A percentile compares a stretch with the other conserved stretches of the same genome.
Conservation (phyloP, 805 yeast species). For the Ogataea parapolymorpha region DNA sequence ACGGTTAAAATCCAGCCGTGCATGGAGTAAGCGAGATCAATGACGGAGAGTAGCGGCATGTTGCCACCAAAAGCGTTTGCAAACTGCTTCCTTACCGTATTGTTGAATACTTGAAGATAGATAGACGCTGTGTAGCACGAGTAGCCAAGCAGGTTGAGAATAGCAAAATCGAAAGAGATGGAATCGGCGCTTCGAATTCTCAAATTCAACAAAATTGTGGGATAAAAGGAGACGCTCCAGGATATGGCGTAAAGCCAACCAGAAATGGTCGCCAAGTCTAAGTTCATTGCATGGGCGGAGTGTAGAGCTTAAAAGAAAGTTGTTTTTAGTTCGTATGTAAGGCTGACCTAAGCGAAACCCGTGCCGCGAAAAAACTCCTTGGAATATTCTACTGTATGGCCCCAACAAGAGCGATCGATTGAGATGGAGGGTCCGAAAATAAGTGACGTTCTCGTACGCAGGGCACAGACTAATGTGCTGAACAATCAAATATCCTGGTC, state of each 20-base stretch:
- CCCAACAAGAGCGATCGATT: not conserved
- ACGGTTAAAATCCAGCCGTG: slow-evolving; percentile 45
- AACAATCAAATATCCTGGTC: slow-evolving; percentile 61
- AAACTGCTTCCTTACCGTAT: slow-evolving; percentile 33
- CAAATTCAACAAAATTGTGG: slow-evolving; percentile 43
- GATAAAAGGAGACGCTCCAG: slow-evolving; percentile 49
- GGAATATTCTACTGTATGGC: not conserved
- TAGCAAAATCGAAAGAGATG: slow-evolving; percentile 45
- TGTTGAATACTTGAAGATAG: slow-evolving; percentile 38
- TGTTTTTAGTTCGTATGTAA: not conserved
- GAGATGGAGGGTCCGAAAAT: slow-evolving; percentile 7
- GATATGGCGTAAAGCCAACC: slow-evolving; percentile 31
- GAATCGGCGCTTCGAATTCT: slow-evolving; percentile 43
- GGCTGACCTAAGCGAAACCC: slow-evolving; percentile 1
- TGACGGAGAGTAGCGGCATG: slow-evolving; percentile 39
- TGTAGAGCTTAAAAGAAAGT: not conserved
- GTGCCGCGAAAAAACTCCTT: slow-evolving; percentile 1
- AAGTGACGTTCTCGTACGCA: slow-evolving; percentile 25
- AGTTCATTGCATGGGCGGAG: slow-evolving; percentile 8
- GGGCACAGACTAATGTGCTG: slow-evolving; percentile 18
- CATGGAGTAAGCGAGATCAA: slow-evolving; percentile 45
- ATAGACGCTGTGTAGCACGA: slow-evolving; percentile 41
- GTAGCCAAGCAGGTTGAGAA: slow-evolving; percentile 47
- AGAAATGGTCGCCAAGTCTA: slow-evolving; percentile 16
- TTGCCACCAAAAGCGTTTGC: slow-evolving; percentile 30